These are phyloP conservation scores for Suillus hirtellus DNA, from an alignment of 768 basidiomycete species.

Conservation along the genomic window DNA sequence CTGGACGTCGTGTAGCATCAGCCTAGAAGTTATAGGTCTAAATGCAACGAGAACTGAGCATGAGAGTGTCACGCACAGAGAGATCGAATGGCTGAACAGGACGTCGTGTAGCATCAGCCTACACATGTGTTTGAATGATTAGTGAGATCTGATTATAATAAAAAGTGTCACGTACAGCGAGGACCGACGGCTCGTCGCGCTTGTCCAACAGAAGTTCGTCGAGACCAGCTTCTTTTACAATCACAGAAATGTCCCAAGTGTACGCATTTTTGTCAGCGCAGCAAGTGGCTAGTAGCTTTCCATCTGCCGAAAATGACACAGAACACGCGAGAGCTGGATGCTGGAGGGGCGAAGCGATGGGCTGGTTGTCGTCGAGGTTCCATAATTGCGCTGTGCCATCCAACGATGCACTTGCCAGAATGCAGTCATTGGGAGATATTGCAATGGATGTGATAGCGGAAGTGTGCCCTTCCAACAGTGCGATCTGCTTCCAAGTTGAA, in stretches of 20 bases:
- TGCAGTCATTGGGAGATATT: neutral
- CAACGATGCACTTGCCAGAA: neutral
- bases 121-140: neutral
- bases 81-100: too few relatives aligned
- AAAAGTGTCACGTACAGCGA: neutral
- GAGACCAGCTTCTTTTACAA: neutral
- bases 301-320: neutral
- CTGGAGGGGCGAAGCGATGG: neutral
- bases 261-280: neutral
- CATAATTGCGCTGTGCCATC: neutral
- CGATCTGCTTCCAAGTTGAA: too few relatives aligned
- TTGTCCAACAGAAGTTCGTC: neutral
- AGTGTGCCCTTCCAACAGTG: too few relatives aligned
- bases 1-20: neutral
- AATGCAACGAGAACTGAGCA: too few relatives aligned
- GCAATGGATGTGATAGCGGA: too few relatives aligned
- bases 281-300: neutral
- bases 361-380: neutral
- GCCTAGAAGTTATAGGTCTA: too few relatives aligned
- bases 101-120: neutral
- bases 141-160: neutral
- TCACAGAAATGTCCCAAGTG: neutral
- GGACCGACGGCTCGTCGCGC: neutral
- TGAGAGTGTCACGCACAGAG: too few relatives aligned
- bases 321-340: rapidly evolving